Evolutionary conservation across 2,329 filamentous ascomycete genomes (phyloP), one percentile per base, ranked within the genome.

Genomic region (Fusarium virguliforme): DNA sequence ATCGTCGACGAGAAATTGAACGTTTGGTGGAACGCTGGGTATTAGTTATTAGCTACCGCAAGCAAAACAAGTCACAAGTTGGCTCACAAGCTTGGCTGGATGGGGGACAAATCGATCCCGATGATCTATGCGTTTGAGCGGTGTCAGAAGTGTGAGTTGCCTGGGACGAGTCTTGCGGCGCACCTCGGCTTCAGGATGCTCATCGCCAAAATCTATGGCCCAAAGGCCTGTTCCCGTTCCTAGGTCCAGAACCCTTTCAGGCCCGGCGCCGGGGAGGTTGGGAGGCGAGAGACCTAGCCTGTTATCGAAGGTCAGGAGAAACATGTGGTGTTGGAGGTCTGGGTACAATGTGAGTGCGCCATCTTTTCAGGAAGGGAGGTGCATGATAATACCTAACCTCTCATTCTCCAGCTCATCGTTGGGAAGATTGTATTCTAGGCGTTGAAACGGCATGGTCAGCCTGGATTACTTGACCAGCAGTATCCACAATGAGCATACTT

Each of bases 381-480:
- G 50, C 4, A 48, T 2, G 3, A 10, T 3, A 34, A 37, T 54
- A 54, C 50, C 50, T 54, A 54, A 18, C 13, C 50, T 54, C 22
- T 54, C 50, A 54, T 54, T 54, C 50, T 54, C 50, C 22, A 35
- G 15, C 18, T 54, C 50, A 6, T 54, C 50, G 8, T 54, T 54
- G 12, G 50, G 50, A 24, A 54, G 30, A 13, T 54, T 24, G 3
- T 54, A 54, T 37, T 54, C 50, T 54, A 24, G 15, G 43, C 8
- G n/a, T 48, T 3, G 26, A 2, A 30, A 48, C 3, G 8, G 2
- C 3, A 6, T 30, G 1, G 24, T 48, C 7, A 48, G 43, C 9
- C 6, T 30, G 6, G 0, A 18, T 2, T 10, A 1, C n/a, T n/a
- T 24, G 28, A 8, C 0, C 1, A n/a, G 26, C 8, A n/a, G n/a